Evolutionary conservation across 2,329 filamentous ascomycete species (phyloP).

Genomic region (Nigrograna mackinnonii): DNA sequence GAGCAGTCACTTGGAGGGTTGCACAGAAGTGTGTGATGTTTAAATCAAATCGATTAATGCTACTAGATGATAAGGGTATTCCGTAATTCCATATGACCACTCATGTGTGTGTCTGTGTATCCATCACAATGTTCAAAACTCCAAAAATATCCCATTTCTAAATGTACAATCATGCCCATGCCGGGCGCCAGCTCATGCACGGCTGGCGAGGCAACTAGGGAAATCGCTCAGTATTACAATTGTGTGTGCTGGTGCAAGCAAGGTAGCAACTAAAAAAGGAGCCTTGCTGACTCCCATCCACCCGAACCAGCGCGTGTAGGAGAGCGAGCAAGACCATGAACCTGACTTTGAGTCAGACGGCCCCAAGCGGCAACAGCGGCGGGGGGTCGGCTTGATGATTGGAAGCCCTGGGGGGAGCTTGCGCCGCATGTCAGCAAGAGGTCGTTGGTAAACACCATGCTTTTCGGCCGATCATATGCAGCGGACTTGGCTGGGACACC

Average conservation of each 20-base stretch:
- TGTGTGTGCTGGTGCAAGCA: constrained; percentile 15
- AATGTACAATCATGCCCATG: constrained; percentile 17
- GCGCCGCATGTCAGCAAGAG: constrained; percentile 19
- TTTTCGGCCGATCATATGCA: no score
- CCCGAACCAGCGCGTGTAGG: constrained; percentile 41
- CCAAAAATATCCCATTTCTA: constrained; percentile 17
- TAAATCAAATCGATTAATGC: no score
- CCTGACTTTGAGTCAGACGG: constrained; percentile 28
- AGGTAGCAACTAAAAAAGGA: constrained; percentile 29
- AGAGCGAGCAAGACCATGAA: constrained; percentile 22
- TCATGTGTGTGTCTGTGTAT: no score
- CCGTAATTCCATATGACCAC: constrained; percentile 11
- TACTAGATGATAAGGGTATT: constrained; percentile 25
- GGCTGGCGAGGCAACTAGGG: constrained; percentile 18
- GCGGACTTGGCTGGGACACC: no score
- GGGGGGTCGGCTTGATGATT: constrained; percentile 13
- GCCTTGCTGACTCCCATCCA: constrained; percentile 31
- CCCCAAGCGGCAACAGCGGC: constrained; percentile 17
- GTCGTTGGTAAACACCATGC: constrained; percentile 3
- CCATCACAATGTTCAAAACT: constrained; percentile 5
- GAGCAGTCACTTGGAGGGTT: no score
- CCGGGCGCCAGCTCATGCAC: constrained; percentile 38
- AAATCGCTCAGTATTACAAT: constrained; percentile 41
- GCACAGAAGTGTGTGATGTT: no score
- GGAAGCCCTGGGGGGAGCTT: constrained; percentile 11